Evolutionary conservation across 768 basidiomycete species (phyloP).

Genomic region (Exsudoporus frostii): DNA sequence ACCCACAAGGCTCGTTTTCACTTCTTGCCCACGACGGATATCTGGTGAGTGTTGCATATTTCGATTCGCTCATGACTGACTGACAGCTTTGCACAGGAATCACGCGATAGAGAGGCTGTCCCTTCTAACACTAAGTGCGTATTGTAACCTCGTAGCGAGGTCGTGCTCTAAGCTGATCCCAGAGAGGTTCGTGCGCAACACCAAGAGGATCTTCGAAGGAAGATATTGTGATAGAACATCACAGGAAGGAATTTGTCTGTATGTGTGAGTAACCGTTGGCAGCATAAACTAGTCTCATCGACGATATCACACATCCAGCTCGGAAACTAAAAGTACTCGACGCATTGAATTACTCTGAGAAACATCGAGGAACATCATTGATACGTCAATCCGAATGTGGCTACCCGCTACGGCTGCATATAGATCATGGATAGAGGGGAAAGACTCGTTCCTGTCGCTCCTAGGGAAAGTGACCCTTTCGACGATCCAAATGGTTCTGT

Average conservation of each 20-base stretch:
- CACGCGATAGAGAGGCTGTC: neutral
- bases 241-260: conserved; percentile 2
- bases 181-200: neutral
- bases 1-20: conserved; percentile 2
- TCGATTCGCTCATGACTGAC: neutral
- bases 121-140: neutral
- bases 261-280: neutral
- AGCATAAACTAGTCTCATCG: neutral
- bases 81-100: neutral
- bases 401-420: neutral
- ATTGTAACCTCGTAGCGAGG: fast-evolving
- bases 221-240: neutral
- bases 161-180: neutral
- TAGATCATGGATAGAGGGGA: conserved; percentile 5
- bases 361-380: neutral
- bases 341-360: neutral
- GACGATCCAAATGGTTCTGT: neutral
- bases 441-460: conserved; percentile 10
- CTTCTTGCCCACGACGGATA: conserved; percentile 6
- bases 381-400: conserved; percentile 10
- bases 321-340: neutral
- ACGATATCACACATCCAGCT: neutral
- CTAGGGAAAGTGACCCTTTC: conserved; percentile 11
- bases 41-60: conserved; percentile 1
- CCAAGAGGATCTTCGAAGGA: neutral